Evolutionary conservation across 2,329 filamentous ascomycete species (phyloP).

Genomic region (Ascochyta pisi): DNA sequence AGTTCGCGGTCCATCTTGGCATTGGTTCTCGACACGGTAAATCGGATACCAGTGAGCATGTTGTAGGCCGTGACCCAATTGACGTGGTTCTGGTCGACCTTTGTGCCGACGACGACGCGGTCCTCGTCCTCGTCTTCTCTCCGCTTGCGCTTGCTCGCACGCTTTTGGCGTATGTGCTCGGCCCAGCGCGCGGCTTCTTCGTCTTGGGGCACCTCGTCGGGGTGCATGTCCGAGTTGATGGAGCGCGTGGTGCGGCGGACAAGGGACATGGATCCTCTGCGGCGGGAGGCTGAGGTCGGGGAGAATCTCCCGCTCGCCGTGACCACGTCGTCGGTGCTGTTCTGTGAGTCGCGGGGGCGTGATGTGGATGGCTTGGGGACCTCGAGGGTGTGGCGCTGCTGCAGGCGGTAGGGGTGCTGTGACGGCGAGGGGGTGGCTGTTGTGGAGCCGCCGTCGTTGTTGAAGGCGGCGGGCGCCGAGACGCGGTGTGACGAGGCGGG

Average conservation of each 20-base stretch:
- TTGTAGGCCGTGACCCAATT: constrained; percentile 99
- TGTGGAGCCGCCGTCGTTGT: constrained; percentile 53
- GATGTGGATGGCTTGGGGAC: constrained; percentile 73
- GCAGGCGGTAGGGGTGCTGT: constrained; percentile 65
- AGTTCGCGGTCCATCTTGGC: constrained; percentile 93
- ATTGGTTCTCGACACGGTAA: constrained; percentile 94
- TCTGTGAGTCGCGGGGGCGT: constrained; percentile 70
- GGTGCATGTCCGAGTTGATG: constrained; percentile 80
- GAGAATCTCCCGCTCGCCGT: constrained; percentile 84
- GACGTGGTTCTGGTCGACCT: constrained; percentile 95
- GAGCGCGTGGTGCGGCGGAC: constrained; percentile 83
- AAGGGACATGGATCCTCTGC: constrained; percentile 83
- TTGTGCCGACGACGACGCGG: constrained; percentile 88
- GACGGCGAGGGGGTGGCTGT: constrained; percentile 58
- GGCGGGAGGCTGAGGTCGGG: constrained; percentile 66
- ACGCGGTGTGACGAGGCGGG: constrained; percentile 56
- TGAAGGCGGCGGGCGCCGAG: constrained; percentile 67
- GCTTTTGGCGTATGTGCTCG: constrained; percentile 89
- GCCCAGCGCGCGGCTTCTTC: constrained; percentile 93
- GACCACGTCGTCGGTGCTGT: constrained; percentile 63
- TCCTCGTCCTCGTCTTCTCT: constrained; percentile 93
- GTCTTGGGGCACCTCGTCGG: constrained; percentile 84
- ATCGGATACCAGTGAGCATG: constrained; percentile 98
- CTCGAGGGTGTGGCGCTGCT: constrained; percentile 87
- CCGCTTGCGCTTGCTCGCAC: constrained; percentile 82